Evolutionary conservation across 495 filamentous ascomycete species (phyloP).

Genomic region (Friedmanniomyces simplex): DNA sequence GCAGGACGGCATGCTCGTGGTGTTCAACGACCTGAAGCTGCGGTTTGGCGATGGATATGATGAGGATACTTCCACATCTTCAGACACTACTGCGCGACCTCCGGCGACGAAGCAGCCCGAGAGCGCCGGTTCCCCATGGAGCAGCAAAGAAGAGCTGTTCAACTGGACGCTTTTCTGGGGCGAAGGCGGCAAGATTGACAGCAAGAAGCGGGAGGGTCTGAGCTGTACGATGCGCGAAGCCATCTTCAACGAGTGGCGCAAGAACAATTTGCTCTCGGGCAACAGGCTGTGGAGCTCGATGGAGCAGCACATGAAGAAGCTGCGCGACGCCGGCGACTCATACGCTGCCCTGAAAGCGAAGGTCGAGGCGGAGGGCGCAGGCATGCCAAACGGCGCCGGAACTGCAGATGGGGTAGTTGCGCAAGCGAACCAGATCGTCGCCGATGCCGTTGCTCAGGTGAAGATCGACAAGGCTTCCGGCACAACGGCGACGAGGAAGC

Average conservation of each 20-base stretch:
- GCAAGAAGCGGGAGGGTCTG: background rate
- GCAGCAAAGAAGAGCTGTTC: background rate
- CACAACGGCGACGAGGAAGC: too few relatives aligned
- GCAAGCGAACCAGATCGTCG: too few relatives aligned
- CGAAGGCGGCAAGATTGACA: background rate
- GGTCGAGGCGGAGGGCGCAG: background rate
- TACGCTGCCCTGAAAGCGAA: background rate
- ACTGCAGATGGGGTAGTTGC: background rate
- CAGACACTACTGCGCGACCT: background rate
- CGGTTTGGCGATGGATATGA: background rate
- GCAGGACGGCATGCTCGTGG: background rate
- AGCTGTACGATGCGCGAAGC: background rate
- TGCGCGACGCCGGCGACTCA: too few relatives aligned
- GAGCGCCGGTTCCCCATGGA: background rate
- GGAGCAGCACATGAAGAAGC: background rate
- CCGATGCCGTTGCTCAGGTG: too few relatives aligned
- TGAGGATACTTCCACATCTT: background rate
- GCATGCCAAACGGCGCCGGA: background rate
- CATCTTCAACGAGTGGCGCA: background rate
- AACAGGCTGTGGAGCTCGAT: background rate
- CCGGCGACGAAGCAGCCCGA: too few relatives aligned
- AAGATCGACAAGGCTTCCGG: too few relatives aligned
- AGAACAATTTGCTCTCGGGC: background rate
- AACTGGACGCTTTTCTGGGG: background rate
- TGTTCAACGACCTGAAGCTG: background rate